Percentiles rank a stretch among this genome's conserved stretches.
Evolutionary conservation across 495 filamentous ascomycete genomes (phyloP).

Genomic region (Filosporella fistucella): DNA sequence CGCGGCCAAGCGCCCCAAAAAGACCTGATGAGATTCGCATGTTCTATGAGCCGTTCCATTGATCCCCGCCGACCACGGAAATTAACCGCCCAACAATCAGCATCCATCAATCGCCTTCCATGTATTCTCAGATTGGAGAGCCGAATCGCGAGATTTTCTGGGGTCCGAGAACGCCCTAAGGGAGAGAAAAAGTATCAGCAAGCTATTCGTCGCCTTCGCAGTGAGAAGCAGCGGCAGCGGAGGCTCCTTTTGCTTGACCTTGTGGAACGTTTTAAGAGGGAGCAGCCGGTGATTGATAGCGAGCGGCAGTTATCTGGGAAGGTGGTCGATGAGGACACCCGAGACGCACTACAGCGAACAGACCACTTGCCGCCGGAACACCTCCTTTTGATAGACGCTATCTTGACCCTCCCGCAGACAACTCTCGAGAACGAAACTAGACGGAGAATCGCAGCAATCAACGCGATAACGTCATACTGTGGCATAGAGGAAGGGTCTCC

Average conservation of each 20-base stretch:
- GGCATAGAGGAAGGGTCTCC: constrained; percentile 12
- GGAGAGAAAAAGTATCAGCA: constrained; percentile 15
- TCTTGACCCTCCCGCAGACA: constrained; percentile 18
- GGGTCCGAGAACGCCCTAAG: background rate
- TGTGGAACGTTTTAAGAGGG: constrained; percentile 25
- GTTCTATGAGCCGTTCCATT: constrained; percentile 32
- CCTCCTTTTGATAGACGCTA: constrained; percentile 10
- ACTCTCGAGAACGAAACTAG: constrained; percentile 11
- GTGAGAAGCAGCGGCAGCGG: constrained; percentile 24
- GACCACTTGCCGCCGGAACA: constrained; percentile 14
- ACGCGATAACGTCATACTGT: constrained; percentile 13
- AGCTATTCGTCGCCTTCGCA: no score
- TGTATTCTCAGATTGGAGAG: constrained; percentile 7
- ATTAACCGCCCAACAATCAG: constrained; percentile 23
- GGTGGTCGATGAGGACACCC: constrained; percentile 11
- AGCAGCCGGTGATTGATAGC: constrained; percentile 26
- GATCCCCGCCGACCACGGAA: constrained; percentile 27
- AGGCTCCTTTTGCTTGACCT: constrained; percentile 20
- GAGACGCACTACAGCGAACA: constrained; percentile 9
- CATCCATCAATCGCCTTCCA: constrained; percentile 10
- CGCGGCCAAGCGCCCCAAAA: constrained; percentile 27
- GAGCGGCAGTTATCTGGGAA: constrained; percentile 26
- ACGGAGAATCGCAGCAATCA: constrained; percentile 15
- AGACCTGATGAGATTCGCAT: constrained; percentile 29
- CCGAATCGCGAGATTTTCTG: background rate